Percentiles rank a stretch among this genome's conserved stretches.
phyloP scores from a whole-genome alignment of 2,329 filamentous ascomycete genomes.

The Spiromastix sp. region DNA sequence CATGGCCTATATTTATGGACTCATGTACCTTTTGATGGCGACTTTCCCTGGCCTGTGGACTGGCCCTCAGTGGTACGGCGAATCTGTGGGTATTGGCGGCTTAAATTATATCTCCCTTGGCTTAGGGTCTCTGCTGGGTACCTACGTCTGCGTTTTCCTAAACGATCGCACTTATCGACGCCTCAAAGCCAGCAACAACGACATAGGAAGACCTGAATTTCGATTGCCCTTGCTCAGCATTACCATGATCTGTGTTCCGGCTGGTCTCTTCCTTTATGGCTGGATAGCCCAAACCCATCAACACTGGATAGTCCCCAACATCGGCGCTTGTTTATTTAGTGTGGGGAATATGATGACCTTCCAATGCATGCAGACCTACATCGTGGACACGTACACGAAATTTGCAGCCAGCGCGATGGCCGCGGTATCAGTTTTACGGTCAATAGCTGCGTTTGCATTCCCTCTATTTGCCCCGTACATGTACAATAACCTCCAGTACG shows the following conservation, averaged over 20 bases:
- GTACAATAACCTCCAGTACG: slow-evolving; percentile 36
- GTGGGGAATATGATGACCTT: slow-evolving; percentile 8
- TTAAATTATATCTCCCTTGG: slow-evolving; percentile 56
- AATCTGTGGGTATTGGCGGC: slow-evolving; percentile 48
- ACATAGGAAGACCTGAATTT: slow-evolving; percentile 15
- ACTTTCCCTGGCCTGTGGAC: slow-evolving; percentile 53
- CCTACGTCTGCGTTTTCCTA: slow-evolving; percentile 34
- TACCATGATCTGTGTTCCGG: slow-evolving; percentile 42
- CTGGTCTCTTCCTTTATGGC: slow-evolving; percentile 49
- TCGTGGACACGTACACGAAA: slow-evolving; percentile 44
- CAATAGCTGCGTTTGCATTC: slow-evolving; percentile 37
- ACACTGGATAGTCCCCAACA: slow-evolving; percentile 48
- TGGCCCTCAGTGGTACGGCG: slow-evolving; percentile 42
- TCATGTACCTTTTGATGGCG: slow-evolving; percentile 54
- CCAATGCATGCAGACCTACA: slow-evolving; percentile 36
- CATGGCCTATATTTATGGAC: slow-evolving; percentile 49
- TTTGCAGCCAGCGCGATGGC: slow-evolving; percentile 42
- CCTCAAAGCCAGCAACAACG: not conserved
- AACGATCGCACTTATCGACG: slow-evolving; percentile 7
- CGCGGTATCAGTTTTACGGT: slow-evolving; percentile 44
- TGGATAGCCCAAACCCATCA: slow-evolving; percentile 44
- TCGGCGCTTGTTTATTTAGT: slow-evolving; percentile 10
- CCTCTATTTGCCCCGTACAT: slow-evolving; percentile 49
- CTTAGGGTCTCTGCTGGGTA: slow-evolving; percentile 50
- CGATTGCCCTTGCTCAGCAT: slow-evolving; percentile 46